phyloP scores from a whole-genome alignment of 805 yeast species.

The Starmera caribaea region DNA sequence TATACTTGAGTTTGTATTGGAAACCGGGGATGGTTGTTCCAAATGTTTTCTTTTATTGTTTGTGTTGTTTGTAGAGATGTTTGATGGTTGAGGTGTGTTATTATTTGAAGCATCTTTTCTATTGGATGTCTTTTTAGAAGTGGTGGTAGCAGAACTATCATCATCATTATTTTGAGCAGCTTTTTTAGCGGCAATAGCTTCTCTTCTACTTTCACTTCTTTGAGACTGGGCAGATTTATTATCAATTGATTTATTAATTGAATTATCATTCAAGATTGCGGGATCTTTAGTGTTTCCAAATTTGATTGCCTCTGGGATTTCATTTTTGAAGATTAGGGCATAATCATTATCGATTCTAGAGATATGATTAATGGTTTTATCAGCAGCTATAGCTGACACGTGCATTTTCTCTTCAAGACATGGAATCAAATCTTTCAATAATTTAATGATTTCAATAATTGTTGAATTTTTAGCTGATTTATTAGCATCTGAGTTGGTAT shows the following conservation, averaged over 20 bases:
- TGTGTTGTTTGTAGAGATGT: no score
- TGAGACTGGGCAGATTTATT: constrained; percentile 61
- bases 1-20: neutral
- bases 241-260: constrained; percentile 28
- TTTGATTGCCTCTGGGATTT: constrained; percentile 72
- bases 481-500: neutral
- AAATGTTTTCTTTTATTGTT: no score
- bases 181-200: constrained; percentile 84
- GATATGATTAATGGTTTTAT: constrained; percentile 58
- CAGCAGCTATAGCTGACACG: constrained; percentile 86
- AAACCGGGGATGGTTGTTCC: no score
- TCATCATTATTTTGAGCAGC: constrained; percentile 32
- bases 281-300: constrained; percentile 83
- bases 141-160: constrained; percentile 4
- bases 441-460: constrained; percentile 26
- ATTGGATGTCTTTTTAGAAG: constrained; percentile 1
- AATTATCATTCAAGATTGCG: constrained; percentile 61
- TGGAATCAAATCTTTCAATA: constrained; percentile 68
- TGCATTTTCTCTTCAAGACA: constrained; percentile 96
- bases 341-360: constrained; percentile 73
- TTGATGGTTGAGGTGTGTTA: neutral
- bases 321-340: constrained; percentile 62
- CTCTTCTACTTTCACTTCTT: constrained; percentile 79
- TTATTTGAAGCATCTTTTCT: neutral
- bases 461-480: constrained; percentile 16